phyloP scores from a whole-genome alignment of 208 protist genomes.

The Leishmania major region DNA sequence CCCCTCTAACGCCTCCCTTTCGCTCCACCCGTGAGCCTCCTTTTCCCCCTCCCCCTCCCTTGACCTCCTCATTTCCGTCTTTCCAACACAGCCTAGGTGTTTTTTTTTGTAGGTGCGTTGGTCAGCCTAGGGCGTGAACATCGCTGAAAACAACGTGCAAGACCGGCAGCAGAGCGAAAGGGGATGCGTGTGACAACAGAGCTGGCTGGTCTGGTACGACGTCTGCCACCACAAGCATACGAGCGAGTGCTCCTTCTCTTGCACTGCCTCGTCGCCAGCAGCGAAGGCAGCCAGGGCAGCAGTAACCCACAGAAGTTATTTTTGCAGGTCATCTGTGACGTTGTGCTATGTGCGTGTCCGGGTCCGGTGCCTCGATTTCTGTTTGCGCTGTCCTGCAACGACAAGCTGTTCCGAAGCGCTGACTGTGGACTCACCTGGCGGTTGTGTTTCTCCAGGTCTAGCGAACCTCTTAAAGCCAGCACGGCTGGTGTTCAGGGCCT shows the following conservation, averaged over 20 bases:
- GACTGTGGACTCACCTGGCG: constrained; percentile 67
- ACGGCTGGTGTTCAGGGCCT: not conserved
- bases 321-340: constrained; percentile 21
- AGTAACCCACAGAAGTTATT: constrained; percentile 17
- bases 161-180: not conserved
- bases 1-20: not conserved
- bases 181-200: constrained; percentile 31
- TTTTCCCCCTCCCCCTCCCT: not conserved
- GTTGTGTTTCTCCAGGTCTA: constrained; percentile 27
- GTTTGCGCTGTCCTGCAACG: constrained; percentile 58
- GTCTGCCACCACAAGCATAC: constrained; percentile 28
- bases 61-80: not conserved
- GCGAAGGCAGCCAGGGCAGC: not conserved
- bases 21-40: not conserved
- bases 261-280: constrained; percentile 23
- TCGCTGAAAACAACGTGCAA: not conserved
- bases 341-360: constrained; percentile 40
- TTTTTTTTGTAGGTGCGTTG: not conserved
- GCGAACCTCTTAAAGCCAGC: not conserved
- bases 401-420: constrained; percentile 61
- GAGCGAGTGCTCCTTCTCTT: constrained; percentile 38
- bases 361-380: constrained; percentile 54
- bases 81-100: not conserved
- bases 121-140: not conserved
- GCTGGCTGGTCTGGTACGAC: constrained; percentile 41